Conservation (phyloP, 805 yeast genomes). For the Candida vartiovaarae region DNA sequence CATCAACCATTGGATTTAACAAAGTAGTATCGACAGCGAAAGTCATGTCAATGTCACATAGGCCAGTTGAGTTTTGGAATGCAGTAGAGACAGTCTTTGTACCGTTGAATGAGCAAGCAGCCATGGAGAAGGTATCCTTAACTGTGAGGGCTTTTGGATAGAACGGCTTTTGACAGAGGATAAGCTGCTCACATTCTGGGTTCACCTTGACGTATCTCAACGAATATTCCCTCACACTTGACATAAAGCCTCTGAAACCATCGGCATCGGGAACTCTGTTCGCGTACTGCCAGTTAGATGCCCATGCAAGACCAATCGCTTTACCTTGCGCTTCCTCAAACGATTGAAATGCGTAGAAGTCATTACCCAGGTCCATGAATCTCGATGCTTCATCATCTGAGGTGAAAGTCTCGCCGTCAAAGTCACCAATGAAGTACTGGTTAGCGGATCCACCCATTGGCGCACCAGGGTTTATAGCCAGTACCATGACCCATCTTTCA, state of each 20-base stretch:
- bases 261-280: conserved; percentile 28
- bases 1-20: conserved; percentile 1
- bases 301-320: conserved; percentile 34
- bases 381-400: conserved; percentile 25
- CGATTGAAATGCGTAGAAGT: conserved; percentile 33
- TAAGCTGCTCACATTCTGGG: conserved; percentile 18
- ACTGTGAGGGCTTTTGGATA: conserved; percentile 3
- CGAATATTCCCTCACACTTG: conserved; percentile 26
- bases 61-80: conserved; percentile 13
- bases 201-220: conserved; percentile 22
- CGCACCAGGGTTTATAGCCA: conserved; percentile 36
- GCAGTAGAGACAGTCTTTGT: neutral
- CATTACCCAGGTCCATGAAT: conserved; percentile 30
- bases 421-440: conserved; percentile 35
- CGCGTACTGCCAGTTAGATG: conserved; percentile 37
- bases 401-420: conserved; percentile 31
- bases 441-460: conserved; percentile 34
- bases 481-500: conserved; percentile 31
- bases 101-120: no score
- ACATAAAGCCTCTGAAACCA: conserved; percentile 30
- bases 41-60: conserved; percentile 21
- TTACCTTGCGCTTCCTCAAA: conserved; percentile 23
- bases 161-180: conserved; percentile 23
- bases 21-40: conserved; percentile 15
- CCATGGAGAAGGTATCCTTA: neutral